Evolutionary conservation across 2,329 filamentous ascomycete genomes (phyloP).

Genomic region (Plenodomus lindquistii): DNA sequence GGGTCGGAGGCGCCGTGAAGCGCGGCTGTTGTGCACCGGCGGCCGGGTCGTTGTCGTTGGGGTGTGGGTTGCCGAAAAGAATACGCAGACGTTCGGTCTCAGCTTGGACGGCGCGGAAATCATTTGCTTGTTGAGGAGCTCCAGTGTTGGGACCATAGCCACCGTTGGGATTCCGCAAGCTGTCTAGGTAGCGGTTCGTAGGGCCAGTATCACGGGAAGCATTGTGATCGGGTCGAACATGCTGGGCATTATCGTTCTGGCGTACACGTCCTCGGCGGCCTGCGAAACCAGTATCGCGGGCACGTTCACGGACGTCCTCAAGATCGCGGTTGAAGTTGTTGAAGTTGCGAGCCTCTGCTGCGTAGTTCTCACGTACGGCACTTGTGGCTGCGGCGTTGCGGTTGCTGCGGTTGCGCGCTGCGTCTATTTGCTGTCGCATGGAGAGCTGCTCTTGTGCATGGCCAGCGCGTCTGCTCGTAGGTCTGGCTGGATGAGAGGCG

Average conservation of each 20-base stretch:
- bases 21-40: no score
- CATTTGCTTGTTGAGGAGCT: no score
- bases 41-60: no score
- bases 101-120: no score
- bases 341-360: constrained; percentile 7
- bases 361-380: constrained; percentile 6
- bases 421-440: neutral
- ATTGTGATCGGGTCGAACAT: neutral
- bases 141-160: no score
- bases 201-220: no score
- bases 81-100: no score
- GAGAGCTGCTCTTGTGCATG: neutral
- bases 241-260: neutral
- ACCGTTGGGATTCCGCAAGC: no score
- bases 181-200: no score
- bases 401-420: neutral
- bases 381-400: neutral
- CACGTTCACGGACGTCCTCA: constrained; percentile 6
- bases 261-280: neutral
- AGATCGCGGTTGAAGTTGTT: constrained; percentile 10
- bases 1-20: no score
- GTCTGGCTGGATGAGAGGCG: neutral
- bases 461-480: neutral
- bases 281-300: neutral
- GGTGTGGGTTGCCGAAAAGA: no score